Evolutionary conservation across 768 basidiomycete species (phyloP).

Genomic region (Zangia roseola): DNA sequence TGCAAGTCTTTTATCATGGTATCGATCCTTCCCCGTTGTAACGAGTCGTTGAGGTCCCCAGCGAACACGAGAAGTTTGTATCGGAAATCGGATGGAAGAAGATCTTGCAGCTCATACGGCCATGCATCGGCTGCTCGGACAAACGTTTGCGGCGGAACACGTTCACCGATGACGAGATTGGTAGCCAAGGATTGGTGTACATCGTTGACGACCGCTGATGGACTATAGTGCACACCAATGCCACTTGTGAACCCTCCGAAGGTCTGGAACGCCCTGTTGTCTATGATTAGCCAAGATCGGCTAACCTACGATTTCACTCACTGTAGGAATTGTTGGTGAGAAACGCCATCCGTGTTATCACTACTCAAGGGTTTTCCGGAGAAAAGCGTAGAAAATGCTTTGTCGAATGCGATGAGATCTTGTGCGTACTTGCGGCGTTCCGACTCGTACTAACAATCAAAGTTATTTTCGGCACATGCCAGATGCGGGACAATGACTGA

Average conservation of each 20-base stretch:
- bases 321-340: slow-evolving; percentile 46
- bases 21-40: slow-evolving; percentile 25
- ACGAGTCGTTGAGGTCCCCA: slow-evolving; percentile 31
- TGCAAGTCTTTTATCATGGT: slow-evolving; percentile 29
- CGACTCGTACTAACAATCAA: slow-evolving; percentile 42
- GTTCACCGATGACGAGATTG: slow-evolving; percentile 47
- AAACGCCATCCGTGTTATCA: slow-evolving; percentile 36
- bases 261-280: slow-evolving; percentile 40
- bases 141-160: slow-evolving; percentile 47
- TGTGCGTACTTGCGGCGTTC: slow-evolving; percentile 55
- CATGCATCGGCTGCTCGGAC: slow-evolving; percentile 46
- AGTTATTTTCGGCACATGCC: background rate
- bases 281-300: background rate
- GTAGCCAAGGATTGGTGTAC: slow-evolving; percentile 37
- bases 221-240: slow-evolving; percentile 48
- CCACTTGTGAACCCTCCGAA: slow-evolving; percentile 48
- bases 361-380: slow-evolving; percentile 49
- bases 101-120: slow-evolving; percentile 50
- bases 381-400: slow-evolving; percentile 49
- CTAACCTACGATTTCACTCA: slow-evolving; percentile 14
- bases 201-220: slow-evolving; percentile 38
- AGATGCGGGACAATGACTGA: slow-evolving; percentile 22
- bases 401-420: slow-evolving; percentile 55
- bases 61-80: slow-evolving; percentile 50
- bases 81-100: slow-evolving; percentile 45